A percentile compares a stretch with the other conserved stretches of the same genome.
Conservation (phyloP, 805 yeast species). For the Yarrowia sp. region DNA sequence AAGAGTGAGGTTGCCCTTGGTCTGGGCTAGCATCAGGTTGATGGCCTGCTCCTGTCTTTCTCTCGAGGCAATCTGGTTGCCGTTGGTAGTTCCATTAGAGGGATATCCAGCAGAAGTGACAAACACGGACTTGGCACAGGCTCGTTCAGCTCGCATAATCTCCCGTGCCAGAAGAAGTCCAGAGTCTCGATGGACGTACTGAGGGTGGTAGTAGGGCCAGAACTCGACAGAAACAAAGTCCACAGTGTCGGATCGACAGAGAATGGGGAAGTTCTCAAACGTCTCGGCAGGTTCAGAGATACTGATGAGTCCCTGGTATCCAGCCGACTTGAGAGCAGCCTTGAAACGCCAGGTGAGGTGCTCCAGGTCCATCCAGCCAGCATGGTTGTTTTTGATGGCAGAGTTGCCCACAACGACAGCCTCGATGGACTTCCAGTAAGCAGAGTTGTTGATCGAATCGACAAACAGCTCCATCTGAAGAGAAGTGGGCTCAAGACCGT, state of each 20-base stretch:
- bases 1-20: constrained; percentile 10
- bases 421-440: constrained; percentile 6
- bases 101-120: constrained; percentile 13
- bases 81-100: background rate
- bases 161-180: constrained; percentile 2
- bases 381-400: constrained; percentile 28
- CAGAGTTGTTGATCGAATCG: background rate
- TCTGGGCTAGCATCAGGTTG: constrained; percentile 4
- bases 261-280: constrained; percentile 10
- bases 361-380: constrained; percentile 18
- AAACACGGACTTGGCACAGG: constrained; percentile 6
- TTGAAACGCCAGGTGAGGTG: constrained; percentile 10
- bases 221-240: constrained; percentile 20
- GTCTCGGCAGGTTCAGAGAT: constrained; percentile 23
- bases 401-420: constrained; percentile 19
- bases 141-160: background rate
- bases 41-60: constrained; percentile 18
- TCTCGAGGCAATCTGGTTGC: constrained; percentile 16
- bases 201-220: constrained; percentile 22
- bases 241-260: constrained; percentile 7
- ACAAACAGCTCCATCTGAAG: constrained; percentile 12
- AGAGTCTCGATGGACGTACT: constrained; percentile 7
- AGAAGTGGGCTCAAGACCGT: constrained; percentile 8
- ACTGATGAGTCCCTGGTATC: background rate
- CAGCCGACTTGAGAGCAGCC: constrained; percentile 5